Base-by-base conservation (phyloP, 805 yeast genomes). In the Saccharomyces eubayanus region DNA sequence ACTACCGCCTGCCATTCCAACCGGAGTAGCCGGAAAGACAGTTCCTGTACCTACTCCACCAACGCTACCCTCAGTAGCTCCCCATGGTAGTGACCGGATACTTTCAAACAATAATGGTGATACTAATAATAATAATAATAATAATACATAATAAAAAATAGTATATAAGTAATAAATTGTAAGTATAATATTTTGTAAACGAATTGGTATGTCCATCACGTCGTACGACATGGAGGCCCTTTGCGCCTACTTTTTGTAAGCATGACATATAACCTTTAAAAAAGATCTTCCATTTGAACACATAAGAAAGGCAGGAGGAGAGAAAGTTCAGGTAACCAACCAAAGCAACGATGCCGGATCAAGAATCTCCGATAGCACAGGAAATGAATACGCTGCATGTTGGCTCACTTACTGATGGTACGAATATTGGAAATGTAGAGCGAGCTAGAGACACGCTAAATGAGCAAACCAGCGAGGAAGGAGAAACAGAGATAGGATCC, bases 11-110 rank as follows among this genome's bases (percentile, higher is more conserved):
- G 29, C 21, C 10, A 36, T 36, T 6, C 43, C 43, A 16, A 21
- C 8, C 10, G 24, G 21, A 16, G 10, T 11, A 6, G 43, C 43
- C 20, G 10, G 43, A n/a, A 36, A 36, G 16, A 16, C 43, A 11
- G 43, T 36, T 1, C 43, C 43, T 6, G 16, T 21, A 36, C 21
- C 43, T 16, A 6, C 9, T 36, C 4, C 5, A 2, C 43, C 43
- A 4, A 16, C 16, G 12, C 24, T 11, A 36, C 43, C 43, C 20
- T 21, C 43, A 16, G 30, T 49, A 24, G 30, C 53, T 3, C 28
- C 55, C 6, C 47, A 31, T 31, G 47, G 46, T 6, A 48, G 14
- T 10, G 51, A 31, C 10, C 31, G 51, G 47, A 9, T 51, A 28
- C 12, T 49, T 4, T 36, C 12, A 1, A 36, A 16, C 12, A 36